These are phyloP conservation scores for Scedosporium aurantiacum DNA, from an alignment of 2,329 filamentous ascomycete species.

Conservation along the genomic window DNA sequence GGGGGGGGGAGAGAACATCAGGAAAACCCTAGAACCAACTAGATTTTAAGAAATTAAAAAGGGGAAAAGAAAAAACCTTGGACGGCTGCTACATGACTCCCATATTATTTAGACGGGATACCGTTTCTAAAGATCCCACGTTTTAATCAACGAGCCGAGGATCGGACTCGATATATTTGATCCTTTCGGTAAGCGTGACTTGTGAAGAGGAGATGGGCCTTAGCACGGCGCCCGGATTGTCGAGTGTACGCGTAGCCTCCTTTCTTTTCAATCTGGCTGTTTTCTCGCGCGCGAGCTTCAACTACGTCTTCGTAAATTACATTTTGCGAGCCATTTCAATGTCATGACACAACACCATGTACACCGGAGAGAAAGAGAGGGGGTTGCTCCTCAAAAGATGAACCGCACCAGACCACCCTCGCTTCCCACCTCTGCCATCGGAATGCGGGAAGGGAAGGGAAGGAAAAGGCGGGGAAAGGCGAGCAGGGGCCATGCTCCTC, in stretches of 20 bases:
- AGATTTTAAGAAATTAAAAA: not conserved
- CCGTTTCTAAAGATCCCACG: not conserved
- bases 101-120: not conserved
- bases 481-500: not conserved
- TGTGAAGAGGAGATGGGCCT: not conserved
- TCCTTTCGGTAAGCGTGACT: not conserved
- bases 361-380: too few relatives aligned
- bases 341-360: too few relatives aligned
- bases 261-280: not conserved
- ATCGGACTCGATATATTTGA: not conserved
- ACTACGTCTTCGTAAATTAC: not conserved
- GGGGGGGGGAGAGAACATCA: not conserved
- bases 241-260: not conserved
- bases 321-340: too few relatives aligned
- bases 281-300: not conserved
- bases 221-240: not conserved
- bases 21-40: not conserved
- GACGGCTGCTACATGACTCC: not conserved
- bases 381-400: too few relatives aligned
- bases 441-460: not conserved
- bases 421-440: too few relatives aligned
- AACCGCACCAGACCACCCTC: too few relatives aligned
- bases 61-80: not conserved
- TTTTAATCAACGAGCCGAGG: not conserved
- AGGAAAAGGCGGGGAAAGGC: not conserved